These are phyloP conservation scores for Leptomonas seymouri DNA, from an alignment of 208 protist species.

Conservation along the genomic window DNA sequence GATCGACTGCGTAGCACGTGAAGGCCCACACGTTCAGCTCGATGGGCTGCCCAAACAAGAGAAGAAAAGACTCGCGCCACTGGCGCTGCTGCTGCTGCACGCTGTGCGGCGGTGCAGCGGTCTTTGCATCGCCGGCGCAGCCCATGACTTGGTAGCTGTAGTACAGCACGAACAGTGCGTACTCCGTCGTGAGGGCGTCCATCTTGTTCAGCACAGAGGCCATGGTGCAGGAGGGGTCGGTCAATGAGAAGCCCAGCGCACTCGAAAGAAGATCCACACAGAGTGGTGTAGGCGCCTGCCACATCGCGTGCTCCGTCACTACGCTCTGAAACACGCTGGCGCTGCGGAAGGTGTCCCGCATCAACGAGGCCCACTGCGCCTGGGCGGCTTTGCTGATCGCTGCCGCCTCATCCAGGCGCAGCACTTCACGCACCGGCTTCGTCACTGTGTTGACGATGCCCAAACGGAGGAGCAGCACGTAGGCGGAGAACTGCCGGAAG, in stretches of 20 bases:
- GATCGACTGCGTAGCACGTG: constrained; percentile 62
- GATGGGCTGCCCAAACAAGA: constrained; percentile 42
- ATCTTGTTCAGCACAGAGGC: constrained; percentile 34
- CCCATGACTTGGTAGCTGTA: constrained; percentile 33
- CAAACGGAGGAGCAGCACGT: constrained; percentile 33
- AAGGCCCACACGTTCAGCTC: constrained; percentile 50
- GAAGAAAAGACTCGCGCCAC: constrained; percentile 53
- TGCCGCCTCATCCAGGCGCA: constrained; percentile 43
- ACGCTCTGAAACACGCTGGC: constrained; percentile 31
- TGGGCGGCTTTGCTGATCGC: constrained; percentile 21
- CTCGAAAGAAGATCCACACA: constrained; percentile 64
- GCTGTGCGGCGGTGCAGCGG: not conserved
- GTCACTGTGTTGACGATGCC: constrained; percentile 26
- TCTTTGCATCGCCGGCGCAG: not conserved
- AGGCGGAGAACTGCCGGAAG: constrained; percentile 35
- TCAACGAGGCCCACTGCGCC: constrained; percentile 40
- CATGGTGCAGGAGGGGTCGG: constrained; percentile 34
- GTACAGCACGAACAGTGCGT: constrained; percentile 72
- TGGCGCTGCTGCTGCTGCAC: constrained; percentile 31
- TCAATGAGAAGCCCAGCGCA: constrained; percentile 33
- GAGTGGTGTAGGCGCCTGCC: constrained; percentile 39
- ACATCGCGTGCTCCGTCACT: constrained; percentile 31
- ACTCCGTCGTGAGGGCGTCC: constrained; percentile 34
- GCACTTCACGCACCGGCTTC: constrained; percentile 40
- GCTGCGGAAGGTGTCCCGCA: constrained; percentile 28